A percentile compares a stretch with the other conserved stretches of the same genome.
These are phyloP conservation scores for Panaeolus cyanescens DNA, from an alignment of 768 basidiomycete genomes.

Conservation along the genomic window DNA sequence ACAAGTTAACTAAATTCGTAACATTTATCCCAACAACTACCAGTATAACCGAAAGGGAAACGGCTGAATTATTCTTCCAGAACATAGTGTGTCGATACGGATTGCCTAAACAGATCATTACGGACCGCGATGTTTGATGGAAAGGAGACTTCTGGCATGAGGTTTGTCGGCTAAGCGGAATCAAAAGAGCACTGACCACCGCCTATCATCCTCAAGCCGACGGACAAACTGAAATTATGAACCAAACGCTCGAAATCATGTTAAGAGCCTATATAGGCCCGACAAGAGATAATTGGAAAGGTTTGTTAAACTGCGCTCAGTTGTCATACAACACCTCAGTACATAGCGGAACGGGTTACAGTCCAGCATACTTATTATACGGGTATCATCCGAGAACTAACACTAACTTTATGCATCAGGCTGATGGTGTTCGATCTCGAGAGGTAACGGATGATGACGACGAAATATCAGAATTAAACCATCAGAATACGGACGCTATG, in stretches of 20 bases:
- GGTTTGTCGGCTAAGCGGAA: slow-evolving; percentile 24
- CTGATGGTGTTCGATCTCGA: too few relatives aligned
- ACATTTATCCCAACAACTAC: slow-evolving; percentile 37
- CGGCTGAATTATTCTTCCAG: slow-evolving; percentile 29
- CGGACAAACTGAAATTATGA: slow-evolving; percentile 38
- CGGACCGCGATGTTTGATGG: slow-evolving; percentile 28
- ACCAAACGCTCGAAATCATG: too few relatives aligned
- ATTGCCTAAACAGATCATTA: slow-evolving; percentile 27
- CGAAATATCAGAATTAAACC: too few relatives aligned
- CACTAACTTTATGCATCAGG: too few relatives aligned
- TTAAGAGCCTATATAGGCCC: slow-evolving; percentile 29
- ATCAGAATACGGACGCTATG: too few relatives aligned
- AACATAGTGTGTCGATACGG: slow-evolving; percentile 26
- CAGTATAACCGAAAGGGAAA: slow-evolving; percentile 23
- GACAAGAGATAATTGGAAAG: slow-evolving; percentile 26
- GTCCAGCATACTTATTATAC: too few relatives aligned
- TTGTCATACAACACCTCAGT: too few relatives aligned
- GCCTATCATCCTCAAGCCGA: slow-evolving; percentile 34
- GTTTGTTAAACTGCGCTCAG: too few relatives aligned
- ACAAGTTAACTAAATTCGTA: slow-evolving; percentile 37
- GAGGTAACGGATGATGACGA: too few relatives aligned
- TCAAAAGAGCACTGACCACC: slow-evolving; percentile 24
- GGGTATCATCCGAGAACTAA: too few relatives aligned
- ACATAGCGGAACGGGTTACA: too few relatives aligned
- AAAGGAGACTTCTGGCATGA: slow-evolving; percentile 26